phyloP scores from a whole-genome alignment of 2,329 filamentous ascomycete species.

The Aspergillus pseudoterreus region DNA sequence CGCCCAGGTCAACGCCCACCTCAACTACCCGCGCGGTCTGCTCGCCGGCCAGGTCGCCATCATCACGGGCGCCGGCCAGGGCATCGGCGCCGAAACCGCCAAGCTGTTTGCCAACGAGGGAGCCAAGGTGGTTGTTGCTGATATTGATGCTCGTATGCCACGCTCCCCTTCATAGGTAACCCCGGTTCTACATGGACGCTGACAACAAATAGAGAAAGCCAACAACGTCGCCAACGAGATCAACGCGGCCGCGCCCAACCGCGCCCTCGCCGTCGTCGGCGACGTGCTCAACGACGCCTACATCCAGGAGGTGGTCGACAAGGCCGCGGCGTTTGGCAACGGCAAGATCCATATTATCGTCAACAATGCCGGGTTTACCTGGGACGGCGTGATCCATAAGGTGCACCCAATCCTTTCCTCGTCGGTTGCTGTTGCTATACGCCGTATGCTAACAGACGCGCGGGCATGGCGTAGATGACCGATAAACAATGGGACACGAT shows the following conservation, averaged over 20 bases:
- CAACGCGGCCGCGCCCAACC: constrained; percentile 58
- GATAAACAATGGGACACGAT: constrained; percentile 93
- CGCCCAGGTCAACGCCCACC: constrained; percentile 69
- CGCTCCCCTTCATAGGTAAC: no score
- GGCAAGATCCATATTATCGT: constrained; percentile 90
- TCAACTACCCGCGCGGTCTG: constrained; percentile 78
- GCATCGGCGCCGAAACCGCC: constrained; percentile 82
- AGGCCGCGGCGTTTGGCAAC: constrained; percentile 72
- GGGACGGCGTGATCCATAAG: constrained; percentile 91
- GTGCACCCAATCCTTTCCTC: constrained; percentile 25
- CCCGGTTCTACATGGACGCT: not conserved
- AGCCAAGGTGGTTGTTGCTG: constrained; percentile 76
- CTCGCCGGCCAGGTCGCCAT: constrained; percentile 79
- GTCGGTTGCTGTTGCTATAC: not conserved
- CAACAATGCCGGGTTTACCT: constrained; percentile 89
- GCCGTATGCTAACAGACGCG: not conserved
- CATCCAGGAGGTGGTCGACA: constrained; percentile 66
- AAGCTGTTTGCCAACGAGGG: constrained; percentile 83
- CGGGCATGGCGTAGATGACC: constrained; percentile 52
- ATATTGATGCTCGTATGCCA: constrained; percentile 68
- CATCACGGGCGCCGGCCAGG: constrained; percentile 81
- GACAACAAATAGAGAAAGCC: constrained; percentile 58
- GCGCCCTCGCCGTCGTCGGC: constrained; percentile 70
- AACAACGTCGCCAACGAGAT: constrained; percentile 66
- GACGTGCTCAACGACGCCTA: constrained; percentile 72